A percentile compares a stretch with the other conserved stretches of the same genome.
Conservation (phyloP, 768 basidiomycete species). For the Gloeophyllum trabeum region DNA sequence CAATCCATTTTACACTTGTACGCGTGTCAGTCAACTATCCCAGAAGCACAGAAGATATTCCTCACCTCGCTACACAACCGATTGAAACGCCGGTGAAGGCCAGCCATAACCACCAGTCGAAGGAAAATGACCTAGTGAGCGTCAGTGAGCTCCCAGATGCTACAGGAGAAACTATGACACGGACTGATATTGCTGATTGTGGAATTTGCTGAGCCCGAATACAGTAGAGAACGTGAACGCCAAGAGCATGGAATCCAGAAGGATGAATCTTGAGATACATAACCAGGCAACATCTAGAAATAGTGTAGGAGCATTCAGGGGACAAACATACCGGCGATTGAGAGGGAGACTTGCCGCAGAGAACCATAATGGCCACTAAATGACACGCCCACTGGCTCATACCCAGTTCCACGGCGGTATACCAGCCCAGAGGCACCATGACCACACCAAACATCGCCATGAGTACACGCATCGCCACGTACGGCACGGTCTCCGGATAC, state of each 20-base stretch:
- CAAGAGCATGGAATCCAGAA: conserved; percentile 96
- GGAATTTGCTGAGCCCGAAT: conserved; percentile 91
- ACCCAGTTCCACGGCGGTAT: conserved; percentile 87
- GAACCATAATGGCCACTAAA: conserved; percentile 86
- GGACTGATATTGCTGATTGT: conserved; percentile 91
- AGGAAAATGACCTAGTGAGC: conserved; percentile 67
- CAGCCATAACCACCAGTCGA: conserved; percentile 98
- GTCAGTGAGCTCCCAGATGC: conserved; percentile 5
- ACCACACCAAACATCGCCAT: conserved; percentile 90
- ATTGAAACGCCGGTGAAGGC: conserved; percentile 89
- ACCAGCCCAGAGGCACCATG: conserved; percentile 96
- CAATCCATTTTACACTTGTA: conserved; percentile 87
- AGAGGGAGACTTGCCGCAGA: conserved; percentile 51
- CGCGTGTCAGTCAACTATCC: background rate
- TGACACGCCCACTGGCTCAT: conserved; percentile 88
- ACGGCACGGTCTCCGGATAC: conserved; percentile 82
- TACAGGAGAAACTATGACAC: conserved; percentile 20
- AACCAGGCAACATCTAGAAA: conserved; percentile 90
- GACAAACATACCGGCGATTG: background rate
- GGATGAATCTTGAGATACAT: conserved; percentile 92
- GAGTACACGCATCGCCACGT: conserved; percentile 90
- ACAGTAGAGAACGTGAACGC: conserved; percentile 98
- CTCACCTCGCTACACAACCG: conserved; percentile 85
- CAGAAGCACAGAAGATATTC: background rate
- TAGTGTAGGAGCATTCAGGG: conserved; percentile 1